Evolutionary conservation across 2,329 filamentous ascomycete genomes (phyloP).

Genomic region (Claviceps arundinis): DNA sequence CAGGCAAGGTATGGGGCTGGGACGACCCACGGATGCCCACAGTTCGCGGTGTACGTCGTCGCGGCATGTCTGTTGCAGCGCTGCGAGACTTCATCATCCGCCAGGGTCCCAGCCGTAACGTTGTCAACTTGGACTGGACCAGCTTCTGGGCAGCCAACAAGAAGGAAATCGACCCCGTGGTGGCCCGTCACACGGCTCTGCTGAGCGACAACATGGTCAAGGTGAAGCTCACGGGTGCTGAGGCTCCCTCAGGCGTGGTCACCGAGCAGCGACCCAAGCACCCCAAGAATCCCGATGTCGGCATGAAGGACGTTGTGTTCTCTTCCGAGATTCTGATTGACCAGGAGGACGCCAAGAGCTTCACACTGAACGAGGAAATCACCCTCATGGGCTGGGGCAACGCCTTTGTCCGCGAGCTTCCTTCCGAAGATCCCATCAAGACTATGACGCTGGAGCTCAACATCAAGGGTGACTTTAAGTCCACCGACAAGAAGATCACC

Average conservation of each 20-base stretch:
- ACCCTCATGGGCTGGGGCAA: slow-evolving; percentile 97
- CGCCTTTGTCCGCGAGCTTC: slow-evolving; percentile 60
- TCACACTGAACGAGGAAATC: slow-evolving; percentile 78
- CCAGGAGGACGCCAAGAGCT: slow-evolving; percentile 71
- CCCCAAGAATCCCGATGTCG: slow-evolving; percentile 75
- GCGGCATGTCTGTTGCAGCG: slow-evolving; percentile 67
- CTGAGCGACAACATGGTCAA: slow-evolving; percentile 57
- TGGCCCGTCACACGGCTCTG: slow-evolving; percentile 62
- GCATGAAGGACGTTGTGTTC: slow-evolving; percentile 74
- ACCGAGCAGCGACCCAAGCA: slow-evolving; percentile 74
- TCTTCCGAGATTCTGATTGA: slow-evolving; percentile 67
- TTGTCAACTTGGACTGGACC: slow-evolving; percentile 75
- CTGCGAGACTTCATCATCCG: slow-evolving; percentile 74
- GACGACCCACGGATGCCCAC: slow-evolving; percentile 81
- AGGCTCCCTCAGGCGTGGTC: slow-evolving; percentile 47
- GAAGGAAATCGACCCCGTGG: slow-evolving; percentile 67
- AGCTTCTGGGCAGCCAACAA: slow-evolving; percentile 64
- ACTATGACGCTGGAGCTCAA: slow-evolving; percentile 73
- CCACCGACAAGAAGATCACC: slow-evolving; percentile 91
- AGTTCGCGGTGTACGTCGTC: slow-evolving; percentile 62
- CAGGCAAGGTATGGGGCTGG: slow-evolving; percentile 68
- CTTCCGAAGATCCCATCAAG: slow-evolving; percentile 46
- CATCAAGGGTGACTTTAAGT: slow-evolving; percentile 84
- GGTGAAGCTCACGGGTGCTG: slow-evolving; percentile 54
- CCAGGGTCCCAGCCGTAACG: slow-evolving; percentile 73